A percentile compares a stretch with the other conserved stretches of the same genome.
Conservation (phyloP, 2,329 filamentous ascomycete genomes). For the Cladosporium sphaerospermum region DNA sequence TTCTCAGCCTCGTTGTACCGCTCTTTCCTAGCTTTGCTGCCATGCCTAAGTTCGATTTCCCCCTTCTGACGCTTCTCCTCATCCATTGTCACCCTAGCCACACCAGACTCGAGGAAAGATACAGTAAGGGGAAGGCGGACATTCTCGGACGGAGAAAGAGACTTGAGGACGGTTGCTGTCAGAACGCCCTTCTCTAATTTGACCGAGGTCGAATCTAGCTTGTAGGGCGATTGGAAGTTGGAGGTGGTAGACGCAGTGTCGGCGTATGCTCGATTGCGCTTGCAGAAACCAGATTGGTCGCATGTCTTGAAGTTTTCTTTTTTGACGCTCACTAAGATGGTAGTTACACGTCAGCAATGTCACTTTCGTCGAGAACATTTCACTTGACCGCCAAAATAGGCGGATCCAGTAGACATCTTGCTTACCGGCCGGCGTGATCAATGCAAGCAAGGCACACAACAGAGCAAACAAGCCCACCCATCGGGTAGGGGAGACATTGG, state of each 20-base stretch:
- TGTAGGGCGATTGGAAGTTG: slow-evolving; percentile 76
- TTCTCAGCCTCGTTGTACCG: slow-evolving; percentile 87
- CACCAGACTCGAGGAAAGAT: slow-evolving; percentile 84
- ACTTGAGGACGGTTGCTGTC: slow-evolving; percentile 75
- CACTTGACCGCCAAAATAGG: not conserved
- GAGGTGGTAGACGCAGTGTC: slow-evolving; percentile 63
- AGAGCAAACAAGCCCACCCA: slow-evolving; percentile 60
- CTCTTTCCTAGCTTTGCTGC: slow-evolving; percentile 80
- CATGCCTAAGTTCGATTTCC: slow-evolving; percentile 79
- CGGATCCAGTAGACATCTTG: not conserved
- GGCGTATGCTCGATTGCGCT: slow-evolving; percentile 84
- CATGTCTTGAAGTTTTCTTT: slow-evolving; percentile 97
- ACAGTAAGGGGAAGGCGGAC: slow-evolving; percentile 77
- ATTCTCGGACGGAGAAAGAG: slow-evolving; percentile 60
- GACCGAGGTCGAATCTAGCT: slow-evolving; percentile 64
- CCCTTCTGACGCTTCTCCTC: slow-evolving; percentile 86
- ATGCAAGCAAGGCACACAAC: slow-evolving; percentile 51
- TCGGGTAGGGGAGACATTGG: slow-evolving; percentile 42
- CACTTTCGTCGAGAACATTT: not conserved
- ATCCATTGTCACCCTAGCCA: slow-evolving; percentile 80
- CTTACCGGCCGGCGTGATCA: slow-evolving; percentile 59
- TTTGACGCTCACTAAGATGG: slow-evolving; percentile 68
- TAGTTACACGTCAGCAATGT: not conserved
- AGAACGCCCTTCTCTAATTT: slow-evolving; percentile 74
- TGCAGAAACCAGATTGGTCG: slow-evolving; percentile 92